Base-by-base conservation (phyloP, 2,329 filamentous ascomycete genomes). In the Neoarthrinium moseri region DNA sequence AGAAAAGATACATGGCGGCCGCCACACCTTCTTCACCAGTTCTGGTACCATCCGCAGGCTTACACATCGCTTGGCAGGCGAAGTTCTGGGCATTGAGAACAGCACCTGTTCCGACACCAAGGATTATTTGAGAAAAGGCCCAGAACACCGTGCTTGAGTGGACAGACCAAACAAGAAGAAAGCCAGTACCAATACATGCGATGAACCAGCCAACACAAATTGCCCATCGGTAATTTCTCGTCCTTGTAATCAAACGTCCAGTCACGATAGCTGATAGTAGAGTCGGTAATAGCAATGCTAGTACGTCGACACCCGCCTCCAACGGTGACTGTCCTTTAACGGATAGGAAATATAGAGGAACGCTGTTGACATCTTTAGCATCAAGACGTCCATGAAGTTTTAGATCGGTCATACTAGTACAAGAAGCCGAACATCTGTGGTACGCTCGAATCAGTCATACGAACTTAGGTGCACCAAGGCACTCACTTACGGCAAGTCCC, bases 21-120 rank as follows among this genome's bases (percentile, higher is more conserved):
- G 32, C 32, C 10, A 11, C 10, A 7, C 32, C 32, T 17, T 35
- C 32, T 8, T 35, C 32, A 15, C 32, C 32, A n/a, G 26, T n/a
- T 29, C 26, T n/a, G 26, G n/a, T n/a, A n/a, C n/a, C n/a, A n/a
- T n/a, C n/a, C n/a, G 32, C n/a, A 3, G 58, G 56, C 17, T 51
- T 48, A 53, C 63, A 66, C 43, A 66, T 61, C 6, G 67, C 68
- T 51, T 71, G 68, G 24, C 66, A 58, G 15, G 66, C 67, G 36
- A 70, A 65, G 43, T 63, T 65, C 54, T 69, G 63, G 22, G 66
- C 64, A 22, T 65, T 70, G 38, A 71, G 63, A 13, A 68, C 55
- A 45, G 65, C 60, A 33, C 69, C 69, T 35, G 66, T 56, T 21
- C 67, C 65, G 15, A 67, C 38, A 12, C 68, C 67, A 13, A 63